Percentiles rank a stretch among this genome's conserved stretches.
Conservation (phyloP, 768 basidiomycete species). For the Mycena epipterygia region DNA sequence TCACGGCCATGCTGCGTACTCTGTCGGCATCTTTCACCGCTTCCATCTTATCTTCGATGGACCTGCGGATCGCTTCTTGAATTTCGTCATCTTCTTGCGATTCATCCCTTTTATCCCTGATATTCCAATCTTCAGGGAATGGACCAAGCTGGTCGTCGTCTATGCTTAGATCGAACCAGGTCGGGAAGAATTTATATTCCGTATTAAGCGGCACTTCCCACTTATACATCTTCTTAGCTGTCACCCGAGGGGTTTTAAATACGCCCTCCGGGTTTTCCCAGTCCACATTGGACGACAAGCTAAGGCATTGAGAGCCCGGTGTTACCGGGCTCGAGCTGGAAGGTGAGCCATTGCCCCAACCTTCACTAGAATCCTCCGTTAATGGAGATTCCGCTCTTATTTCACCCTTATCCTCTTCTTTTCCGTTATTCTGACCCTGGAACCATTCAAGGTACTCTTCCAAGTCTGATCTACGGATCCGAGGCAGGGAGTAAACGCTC, state of each 20-base stretch:
- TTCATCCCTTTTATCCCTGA: no score
- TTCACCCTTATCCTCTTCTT: neutral
- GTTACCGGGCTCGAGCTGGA: neutral
- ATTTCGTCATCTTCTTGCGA: neutral
- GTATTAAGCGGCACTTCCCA: neutral
- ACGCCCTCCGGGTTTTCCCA: neutral
- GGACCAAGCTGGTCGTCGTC: conserved; percentile 25
- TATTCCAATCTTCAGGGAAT: neutral
- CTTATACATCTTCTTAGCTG: neutral
- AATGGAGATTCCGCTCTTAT: neutral
- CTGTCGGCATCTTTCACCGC: neutral
- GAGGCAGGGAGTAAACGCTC: conserved; percentile 13
- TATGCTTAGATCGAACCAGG: conserved; percentile 18
- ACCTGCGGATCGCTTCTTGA: neutral
- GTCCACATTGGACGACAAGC: neutral
- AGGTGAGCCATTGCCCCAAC: neutral
- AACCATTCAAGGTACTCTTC: neutral
- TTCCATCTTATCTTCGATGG: neutral
- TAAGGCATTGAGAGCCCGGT: neutral
- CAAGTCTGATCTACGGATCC: conserved; percentile 2
- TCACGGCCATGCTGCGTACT: conserved; percentile 9
- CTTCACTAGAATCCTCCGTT: neutral
- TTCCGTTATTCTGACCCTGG: neutral
- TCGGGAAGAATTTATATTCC: conserved; percentile 9
- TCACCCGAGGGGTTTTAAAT: neutral